Evolutionary conservation across 2,329 filamentous ascomycete species (phyloP), one percentile per base, ranked within the genome.

Genomic region (Gyromitra esculenta): DNA sequence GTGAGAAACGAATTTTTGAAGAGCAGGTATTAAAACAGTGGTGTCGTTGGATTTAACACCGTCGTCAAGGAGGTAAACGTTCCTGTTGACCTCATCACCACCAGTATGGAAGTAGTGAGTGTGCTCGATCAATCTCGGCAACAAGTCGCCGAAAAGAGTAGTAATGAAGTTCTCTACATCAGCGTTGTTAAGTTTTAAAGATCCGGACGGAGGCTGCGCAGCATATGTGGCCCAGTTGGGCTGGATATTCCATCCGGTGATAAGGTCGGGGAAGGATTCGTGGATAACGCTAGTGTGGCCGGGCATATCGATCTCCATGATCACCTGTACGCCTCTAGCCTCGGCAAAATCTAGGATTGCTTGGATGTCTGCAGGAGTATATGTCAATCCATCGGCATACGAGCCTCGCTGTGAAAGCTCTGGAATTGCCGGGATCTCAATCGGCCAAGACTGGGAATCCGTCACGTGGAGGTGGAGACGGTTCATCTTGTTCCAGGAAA

Each of bases 391-490:
- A 18, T 87, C 85, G 31, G 87, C 86, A 82, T 96, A 96, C 0
- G 92, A 91, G 45, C 93, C 93, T 82, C 92, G 90, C 67, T 86
- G 83, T 1, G 92, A 87, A 1, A 97, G 86, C 75, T 91, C 87
- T 25, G 93, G 91, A 77, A 97, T 84, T 1, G 91, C 84, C 0
- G 92, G 91, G 64, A 97, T 90, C 79, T 93, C 92, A 31, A 97
- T 85, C 0, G 93, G 93, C 91, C 93, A 96, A 2, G 92, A 92
- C 83, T 96, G 93, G 15, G 91, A 90, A 83, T 96, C 93, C 3
- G 92, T 96, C 73, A 91, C 87, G 85, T 96, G 93, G 69, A 95
- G 85, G 83, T 96, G 93, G 72, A 96, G 86, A 5, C 90, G 87
- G 84, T 96, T 96, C 86, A 96, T 88, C 85, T 96, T 96, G 85